Evolutionary conservation across 1,139 yeast species (phyloP), one percentile per base, ranked within the genome.

Genomic region (Geotrichum aggregatum): DNA sequence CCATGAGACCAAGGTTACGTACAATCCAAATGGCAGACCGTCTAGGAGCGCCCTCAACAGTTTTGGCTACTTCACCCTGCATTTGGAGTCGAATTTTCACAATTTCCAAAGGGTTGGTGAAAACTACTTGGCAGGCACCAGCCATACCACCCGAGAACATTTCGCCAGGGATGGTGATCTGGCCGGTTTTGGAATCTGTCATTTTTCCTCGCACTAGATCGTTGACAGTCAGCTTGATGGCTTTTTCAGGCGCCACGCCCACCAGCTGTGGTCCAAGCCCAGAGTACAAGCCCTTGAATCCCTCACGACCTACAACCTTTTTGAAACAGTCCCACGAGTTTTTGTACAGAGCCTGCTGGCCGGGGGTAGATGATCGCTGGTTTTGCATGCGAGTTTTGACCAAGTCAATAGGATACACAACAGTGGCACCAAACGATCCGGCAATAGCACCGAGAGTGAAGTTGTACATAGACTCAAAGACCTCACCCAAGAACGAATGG

Each of bases 161-260:
- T 70, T 92, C 98, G 77, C 85, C 79, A 42, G 75, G 71, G 73
- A 86, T 71, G 28, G 87, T 74, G 57, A 91, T 79, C 3, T 41
- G 11, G 11, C 83, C 82, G 47, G 76, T 71, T 50, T 70, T 66
- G 13, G 26, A 16, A 51, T 77, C 76, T 26, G 88, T 78, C 60
- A 94, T 83, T 55, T 82, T 76, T 46, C 83, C 83, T 65, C 98
- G 80, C 53, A 91, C 83, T 57, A 87, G 75, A 68, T 92, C 98
- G 70, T 92, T 92, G 47, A 92, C 95, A 0, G 98, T 91, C 61
- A 92, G 79, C 71, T 92, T 92, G 66, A 92, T 92, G 48, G 98
- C 98, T 74, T 92, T 92, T 70, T 92, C 98, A 2, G 98, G 98
- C 0, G 98, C 98, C 48, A 92, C 98, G 58, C 98, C 98, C 42